phyloP scores from a whole-genome alignment of 2,329 filamentous ascomycete genomes.

The Lecanicillium sp. region DNA sequence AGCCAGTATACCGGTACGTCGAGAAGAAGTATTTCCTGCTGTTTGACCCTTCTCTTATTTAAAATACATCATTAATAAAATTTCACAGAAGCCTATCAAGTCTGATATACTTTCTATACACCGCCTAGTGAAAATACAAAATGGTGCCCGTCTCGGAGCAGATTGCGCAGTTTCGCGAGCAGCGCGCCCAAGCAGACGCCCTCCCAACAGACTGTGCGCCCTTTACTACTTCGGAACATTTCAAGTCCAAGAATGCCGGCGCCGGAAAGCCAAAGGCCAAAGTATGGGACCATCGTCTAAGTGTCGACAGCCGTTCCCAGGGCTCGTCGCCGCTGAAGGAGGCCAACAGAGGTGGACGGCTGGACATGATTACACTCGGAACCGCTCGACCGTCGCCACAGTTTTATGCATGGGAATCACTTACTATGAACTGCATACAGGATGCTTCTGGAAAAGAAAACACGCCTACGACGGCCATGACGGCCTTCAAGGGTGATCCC shows the following conservation, averaged over 20 bases:
- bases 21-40: no score
- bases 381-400: conserved; percentile 7
- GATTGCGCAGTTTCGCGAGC: conserved; percentile 3
- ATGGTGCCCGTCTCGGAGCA: conserved; percentile 7
- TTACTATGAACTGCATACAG: conserved; percentile 6
- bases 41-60: no score
- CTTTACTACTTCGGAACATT: conserved; percentile 6
- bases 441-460: conserved; percentile 6
- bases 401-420: conserved; percentile 6
- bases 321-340: conserved; percentile 7
- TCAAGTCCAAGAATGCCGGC: conserved; percentile 7
- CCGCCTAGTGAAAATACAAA: no score
- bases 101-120: no score
- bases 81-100: no score
- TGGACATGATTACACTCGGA: conserved; percentile 8
- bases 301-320: conserved; percentile 4
- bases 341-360: conserved; percentile 3
- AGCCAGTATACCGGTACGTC: no score
- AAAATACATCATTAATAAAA: no score
- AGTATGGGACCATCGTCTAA: conserved; percentile 2
- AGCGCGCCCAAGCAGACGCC: conserved; percentile 6
- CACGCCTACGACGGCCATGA: conserved; percentile 4
- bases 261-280: conserved; percentile 5
- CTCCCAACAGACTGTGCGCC: conserved; percentile 8
- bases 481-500: conserved; percentile 9